Evolutionary conservation across 495 filamentous ascomycete genomes (phyloP), one percentile per base, ranked within the genome.

Genomic region (Penicillium bovifimosum): DNA sequence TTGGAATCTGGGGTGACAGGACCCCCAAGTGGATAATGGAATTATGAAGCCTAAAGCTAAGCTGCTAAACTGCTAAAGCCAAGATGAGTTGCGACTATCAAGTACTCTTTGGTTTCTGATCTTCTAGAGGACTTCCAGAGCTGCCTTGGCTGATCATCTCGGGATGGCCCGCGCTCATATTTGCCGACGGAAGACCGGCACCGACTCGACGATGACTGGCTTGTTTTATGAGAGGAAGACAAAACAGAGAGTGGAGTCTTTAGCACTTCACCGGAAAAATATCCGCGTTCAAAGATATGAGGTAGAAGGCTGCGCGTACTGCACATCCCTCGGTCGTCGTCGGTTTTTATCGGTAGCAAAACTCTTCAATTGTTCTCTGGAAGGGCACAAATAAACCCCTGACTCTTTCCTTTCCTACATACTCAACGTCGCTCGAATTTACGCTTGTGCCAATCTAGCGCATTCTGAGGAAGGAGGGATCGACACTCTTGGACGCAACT

Each of bases 161-260:
- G 46, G 59, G 47, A 7, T 52, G 18, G 16, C 39, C 55, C 28
- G 20, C 20, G 20, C 27, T 53, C 26, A 20, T 18, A 6, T 36
- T 58, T 64, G 53, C 59, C 59, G 61, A 58, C 58, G 62, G 59
- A 62, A 60, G 44, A 53, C 42, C 62, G 55, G 59, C 59, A 56
- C 56, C 32, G 0, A 27, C 58, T 53, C 26, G n/a, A 57, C 36
- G 41, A 46, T 60, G 41, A 65, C 59, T 65, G 62, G 59, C 32
- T 47, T 39, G 4, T 24, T 24, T 24, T 2, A 24, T 24, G 4
- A 24, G 20, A 4, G 20, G 4, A 24, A 24, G 20, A 24, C 2
- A 24, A 4, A 2, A 24, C 2, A 24, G 20, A 24, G 20, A 24
- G 20, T 24, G 20, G 20, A 24, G 20, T 24, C 20, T 24, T 24